Evolutionary conservation across 2,329 filamentous ascomycete species (phyloP).

Genomic region (Diaporthe citrichinensis): DNA sequence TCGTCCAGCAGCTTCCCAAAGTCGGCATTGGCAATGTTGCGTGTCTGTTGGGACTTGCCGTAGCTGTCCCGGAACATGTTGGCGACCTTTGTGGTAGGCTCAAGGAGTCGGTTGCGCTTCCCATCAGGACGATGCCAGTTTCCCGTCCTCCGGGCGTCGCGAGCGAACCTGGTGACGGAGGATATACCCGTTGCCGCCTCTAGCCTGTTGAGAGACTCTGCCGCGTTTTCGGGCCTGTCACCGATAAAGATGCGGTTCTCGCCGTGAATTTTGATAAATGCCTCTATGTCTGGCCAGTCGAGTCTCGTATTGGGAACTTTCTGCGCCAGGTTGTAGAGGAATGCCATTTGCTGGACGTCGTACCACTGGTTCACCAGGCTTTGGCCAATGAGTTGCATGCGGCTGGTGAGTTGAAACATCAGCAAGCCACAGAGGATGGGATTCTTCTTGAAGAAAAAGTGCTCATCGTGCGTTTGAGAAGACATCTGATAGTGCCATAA

Average conservation of each 20-base stretch:
- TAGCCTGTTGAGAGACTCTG: slow-evolving; percentile 19
- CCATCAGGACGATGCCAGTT: background rate
- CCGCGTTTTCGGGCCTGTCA: background rate
- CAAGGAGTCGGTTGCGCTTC: background rate
- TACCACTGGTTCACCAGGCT: slow-evolving; percentile 13
- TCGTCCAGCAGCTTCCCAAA: slow-evolving; percentile 3
- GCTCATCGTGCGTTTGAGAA: background rate
- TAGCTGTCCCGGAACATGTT: slow-evolving; percentile 16
- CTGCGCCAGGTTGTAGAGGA: slow-evolving; percentile 1
- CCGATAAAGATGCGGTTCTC: slow-evolving; percentile 10
- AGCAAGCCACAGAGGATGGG: background rate
- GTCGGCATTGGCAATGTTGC: slow-evolving; percentile 20
- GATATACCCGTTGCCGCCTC: slow-evolving; percentile 9
- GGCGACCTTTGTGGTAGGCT: slow-evolving; percentile 5
- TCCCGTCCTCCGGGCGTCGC: background rate
- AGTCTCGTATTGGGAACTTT: background rate
- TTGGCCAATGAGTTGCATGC: slow-evolving; percentile 12
- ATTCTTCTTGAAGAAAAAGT: background rate
- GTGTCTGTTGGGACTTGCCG: background rate
- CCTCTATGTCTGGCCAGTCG: slow-evolving; percentile 5
- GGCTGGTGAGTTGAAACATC: background rate
- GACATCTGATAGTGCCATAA: background rate
- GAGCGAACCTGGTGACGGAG: background rate
- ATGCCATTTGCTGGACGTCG: slow-evolving; percentile 21
- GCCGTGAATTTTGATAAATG: slow-evolving; percentile 2